Base-by-base conservation (phyloP, 2,329 filamentous ascomycete genomes). In the Zasmidium angulare region DNA sequence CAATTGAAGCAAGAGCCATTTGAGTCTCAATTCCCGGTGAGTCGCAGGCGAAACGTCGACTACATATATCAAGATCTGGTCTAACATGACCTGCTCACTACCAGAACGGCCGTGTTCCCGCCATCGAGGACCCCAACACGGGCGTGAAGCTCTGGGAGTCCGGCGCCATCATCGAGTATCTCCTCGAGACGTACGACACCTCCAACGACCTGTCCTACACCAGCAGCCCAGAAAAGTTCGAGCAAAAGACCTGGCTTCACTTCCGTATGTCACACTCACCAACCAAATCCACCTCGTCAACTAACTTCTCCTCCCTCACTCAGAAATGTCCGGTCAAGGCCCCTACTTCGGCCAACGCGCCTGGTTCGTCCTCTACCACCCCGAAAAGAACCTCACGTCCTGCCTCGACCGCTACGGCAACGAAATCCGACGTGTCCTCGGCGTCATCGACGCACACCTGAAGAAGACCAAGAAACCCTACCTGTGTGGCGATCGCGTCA, bases 71-170 rank as follows among this genome's bases (percentile, higher is more conserved):
- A n/a, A n/a, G n/a, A n/a, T n/a, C n/a, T n/a, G n/a, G n/a, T n/a
- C n/a, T n/a, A n/a, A n/a, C n/a, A n/a, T n/a, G n/a, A n/a, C n/a
- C n/a, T n/a, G n/a, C n/a, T n/a, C n/a, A n/a, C n/a, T n/a, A n/a
- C 14, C 36, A 43, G 36, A 78, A 78, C 56, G 75, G 76, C 46
- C 71, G 75, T 6, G 68, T 78, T 22, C 78, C 78, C n/a, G 74
- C 76, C 2, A 77, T 81, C 61, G 63, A 77, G 20, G 79, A 81
- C 65, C 78, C 78, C 0, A 81, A 81, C 68, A 78, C 75, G 0
- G 72, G 71, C 59, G 62, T 78, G 54, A 75, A 68, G n/a, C 62
- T 78, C 4, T 77, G 72, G 67, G 76, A 77, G 21, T 62, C 59
- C 19, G 68, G 67, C 29, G 67, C 67, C 14, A 70, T 69, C 21